Evolutionary conservation across 108 stramenopile genomes (phyloP).

Genomic region (Nitzschia putrida): DNA sequence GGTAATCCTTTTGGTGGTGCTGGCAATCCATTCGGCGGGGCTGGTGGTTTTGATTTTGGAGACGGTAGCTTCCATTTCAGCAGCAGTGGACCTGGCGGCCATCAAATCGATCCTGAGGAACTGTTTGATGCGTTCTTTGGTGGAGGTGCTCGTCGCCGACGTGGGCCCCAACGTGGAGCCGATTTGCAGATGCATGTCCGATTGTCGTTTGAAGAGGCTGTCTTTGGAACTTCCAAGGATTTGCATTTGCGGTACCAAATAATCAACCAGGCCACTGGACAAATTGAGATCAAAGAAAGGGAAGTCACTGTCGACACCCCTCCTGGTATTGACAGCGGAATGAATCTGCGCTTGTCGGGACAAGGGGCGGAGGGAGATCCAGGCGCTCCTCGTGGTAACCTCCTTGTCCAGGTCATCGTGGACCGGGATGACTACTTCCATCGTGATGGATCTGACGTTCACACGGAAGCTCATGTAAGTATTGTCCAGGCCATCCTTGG

Average conservation of each 20-base stretch:
- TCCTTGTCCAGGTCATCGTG: slow-evolving; percentile 88
- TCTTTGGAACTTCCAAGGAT: slow-evolving; percentile 78
- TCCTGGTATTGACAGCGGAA: slow-evolving; percentile 92
- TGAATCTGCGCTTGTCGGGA: slow-evolving; percentile 85
- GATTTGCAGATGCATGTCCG: slow-evolving; percentile 87
- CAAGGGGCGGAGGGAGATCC: slow-evolving; percentile 92
- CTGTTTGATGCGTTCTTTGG: slow-evolving; percentile 88
- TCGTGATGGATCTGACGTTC: slow-evolving; percentile 85
- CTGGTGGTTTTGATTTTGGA: slow-evolving; percentile 64
- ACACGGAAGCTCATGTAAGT: slow-evolving; percentile 75
- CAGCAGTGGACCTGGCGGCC: slow-evolving; percentile 36
- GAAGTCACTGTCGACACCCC: slow-evolving; percentile 89
- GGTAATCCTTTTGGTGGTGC: slow-evolving; percentile 52
- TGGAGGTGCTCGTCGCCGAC: slow-evolving; percentile 57
- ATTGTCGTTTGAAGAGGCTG: slow-evolving; percentile 91
- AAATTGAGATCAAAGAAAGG: slow-evolving; percentile 73
- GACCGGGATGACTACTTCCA: slow-evolving; percentile 88
- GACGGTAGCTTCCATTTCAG: slow-evolving; percentile 82
- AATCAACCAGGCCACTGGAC: slow-evolving; percentile 58
- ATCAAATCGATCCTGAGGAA: slow-evolving; percentile 87
- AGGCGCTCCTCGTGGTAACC: slow-evolving; percentile 86
- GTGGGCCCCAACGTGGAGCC: slow-evolving; percentile 80
- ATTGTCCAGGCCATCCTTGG: slow-evolving; percentile 90
- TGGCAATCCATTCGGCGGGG: slow-evolving; percentile 41
- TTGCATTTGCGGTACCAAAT: slow-evolving; percentile 78